Conservation (phyloP, 2,329 filamentous ascomycete genomes). For the Aciculosporium take region DNA sequence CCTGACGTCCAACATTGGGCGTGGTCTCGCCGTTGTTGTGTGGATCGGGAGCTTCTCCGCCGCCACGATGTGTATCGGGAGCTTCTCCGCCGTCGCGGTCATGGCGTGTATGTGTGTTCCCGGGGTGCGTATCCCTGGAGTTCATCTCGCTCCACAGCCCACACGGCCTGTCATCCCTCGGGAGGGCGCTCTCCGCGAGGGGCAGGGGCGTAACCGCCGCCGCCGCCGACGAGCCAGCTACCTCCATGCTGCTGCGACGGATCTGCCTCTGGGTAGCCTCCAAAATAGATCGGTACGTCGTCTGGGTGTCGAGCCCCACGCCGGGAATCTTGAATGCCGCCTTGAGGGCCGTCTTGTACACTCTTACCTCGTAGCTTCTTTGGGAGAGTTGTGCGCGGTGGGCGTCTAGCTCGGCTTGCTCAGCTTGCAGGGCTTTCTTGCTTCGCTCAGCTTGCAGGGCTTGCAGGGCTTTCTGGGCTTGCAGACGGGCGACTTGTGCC, state of each 20-base stretch:
- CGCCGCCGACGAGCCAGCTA: background rate
- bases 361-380: background rate
- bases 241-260: too few species aligned
- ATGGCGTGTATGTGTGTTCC: too few species aligned
- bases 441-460: too few species aligned
- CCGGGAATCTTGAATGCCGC: slow-evolving; percentile 5
- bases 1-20: too few species aligned
- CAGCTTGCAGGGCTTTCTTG: background rate
- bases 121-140: too few species aligned
- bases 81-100: too few species aligned
- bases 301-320: background rate
- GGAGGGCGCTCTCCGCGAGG: background rate
- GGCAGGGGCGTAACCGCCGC: background rate
- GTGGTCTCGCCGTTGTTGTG: too few species aligned
- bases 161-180: background rate
- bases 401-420: background rate
- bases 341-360: slow-evolving; percentile 5
- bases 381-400: background rate
- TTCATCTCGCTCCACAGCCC: background rate
- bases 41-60: too few species aligned
- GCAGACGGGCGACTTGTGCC: too few species aligned
- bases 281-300: background rate
- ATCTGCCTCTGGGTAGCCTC: slow-evolving; percentile 1
- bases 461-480: too few species aligned
- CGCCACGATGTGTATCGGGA: too few species aligned